Percentiles rank a stretch among this genome's conserved stretches.
Conservation (phyloP, 73 alveolate species). For the Stentor roeselii region DNA sequence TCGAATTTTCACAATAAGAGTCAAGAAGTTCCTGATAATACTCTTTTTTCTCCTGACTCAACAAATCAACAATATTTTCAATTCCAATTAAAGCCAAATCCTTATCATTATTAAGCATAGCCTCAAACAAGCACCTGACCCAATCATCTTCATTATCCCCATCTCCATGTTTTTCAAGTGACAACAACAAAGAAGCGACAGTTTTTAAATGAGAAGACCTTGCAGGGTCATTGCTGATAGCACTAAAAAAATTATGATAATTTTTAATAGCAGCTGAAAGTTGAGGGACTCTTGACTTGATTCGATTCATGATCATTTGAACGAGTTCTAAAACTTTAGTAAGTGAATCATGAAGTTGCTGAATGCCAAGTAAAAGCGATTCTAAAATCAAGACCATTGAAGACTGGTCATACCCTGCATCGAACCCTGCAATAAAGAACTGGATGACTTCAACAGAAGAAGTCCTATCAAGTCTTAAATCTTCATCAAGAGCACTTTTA, state of each 20-base stretch:
- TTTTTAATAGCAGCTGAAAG: background rate
- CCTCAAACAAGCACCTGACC: background rate
- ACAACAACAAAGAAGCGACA: background rate
- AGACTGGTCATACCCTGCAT: background rate
- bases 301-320: background rate
- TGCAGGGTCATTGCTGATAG: background rate
- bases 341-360: background rate
- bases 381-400: background rate
- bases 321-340: background rate
- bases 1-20: background rate
- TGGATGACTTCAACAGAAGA: background rate
- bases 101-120: background rate
- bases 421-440: background rate
- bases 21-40: background rate
- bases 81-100: conserved; percentile 11
- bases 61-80: background rate
- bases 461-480: background rate
- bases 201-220: background rate
- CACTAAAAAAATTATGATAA: background rate
- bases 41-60: background rate
- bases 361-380: background rate
- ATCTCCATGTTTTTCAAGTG: background rate
- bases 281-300: background rate
- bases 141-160: conserved; percentile 1
- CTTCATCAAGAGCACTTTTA: background rate